phyloP scores from a whole-genome alignment of 108 stramenopile species.

The Skeletonema grethae region DNA sequence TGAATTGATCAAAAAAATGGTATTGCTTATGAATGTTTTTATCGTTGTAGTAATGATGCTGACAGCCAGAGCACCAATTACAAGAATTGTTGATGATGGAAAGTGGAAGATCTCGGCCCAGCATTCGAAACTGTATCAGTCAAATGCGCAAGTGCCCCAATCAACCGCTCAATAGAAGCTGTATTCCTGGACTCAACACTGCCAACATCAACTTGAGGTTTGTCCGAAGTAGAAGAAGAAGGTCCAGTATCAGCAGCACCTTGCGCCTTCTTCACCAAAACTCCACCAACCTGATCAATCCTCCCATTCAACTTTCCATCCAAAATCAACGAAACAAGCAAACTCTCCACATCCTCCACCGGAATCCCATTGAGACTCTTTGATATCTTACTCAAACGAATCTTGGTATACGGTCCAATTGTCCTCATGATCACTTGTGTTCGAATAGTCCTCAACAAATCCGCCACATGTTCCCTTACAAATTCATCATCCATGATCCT shows the following conservation, averaged over 20 bases:
- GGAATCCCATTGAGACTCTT: constrained; percentile 87
- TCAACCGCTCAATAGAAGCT: not conserved
- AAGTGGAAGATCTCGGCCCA: not conserved
- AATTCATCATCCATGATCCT: constrained; percentile 94
- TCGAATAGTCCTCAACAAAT: constrained; percentile 89
- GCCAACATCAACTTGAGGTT: not conserved
- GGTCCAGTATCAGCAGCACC: constrained; percentile 5
- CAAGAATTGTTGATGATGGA: too few species aligned
- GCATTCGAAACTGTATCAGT: not conserved
- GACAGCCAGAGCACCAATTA: too few species aligned
- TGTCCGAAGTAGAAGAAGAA: not conserved
- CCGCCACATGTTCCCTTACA: constrained; percentile 85
- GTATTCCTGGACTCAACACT: constrained; percentile 9
- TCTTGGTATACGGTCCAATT: constrained; percentile 88
- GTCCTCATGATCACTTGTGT: constrained; percentile 84
- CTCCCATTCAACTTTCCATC: constrained; percentile 81
- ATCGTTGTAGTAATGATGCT: too few species aligned
- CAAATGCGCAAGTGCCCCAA: constrained; percentile 6
- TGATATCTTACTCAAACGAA: constrained; percentile 77
- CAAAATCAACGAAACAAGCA: constrained; percentile 85
- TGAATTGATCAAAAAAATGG: not conserved
- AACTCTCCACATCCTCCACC: constrained; percentile 80
- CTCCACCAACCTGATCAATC: constrained; percentile 80
- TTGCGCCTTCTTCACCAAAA: constrained; percentile 47
- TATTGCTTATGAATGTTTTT: not conserved